Evolutionary conservation across 2,329 filamentous ascomycete species (phyloP).

Genomic region (Pyrenochaeta sp.): DNA sequence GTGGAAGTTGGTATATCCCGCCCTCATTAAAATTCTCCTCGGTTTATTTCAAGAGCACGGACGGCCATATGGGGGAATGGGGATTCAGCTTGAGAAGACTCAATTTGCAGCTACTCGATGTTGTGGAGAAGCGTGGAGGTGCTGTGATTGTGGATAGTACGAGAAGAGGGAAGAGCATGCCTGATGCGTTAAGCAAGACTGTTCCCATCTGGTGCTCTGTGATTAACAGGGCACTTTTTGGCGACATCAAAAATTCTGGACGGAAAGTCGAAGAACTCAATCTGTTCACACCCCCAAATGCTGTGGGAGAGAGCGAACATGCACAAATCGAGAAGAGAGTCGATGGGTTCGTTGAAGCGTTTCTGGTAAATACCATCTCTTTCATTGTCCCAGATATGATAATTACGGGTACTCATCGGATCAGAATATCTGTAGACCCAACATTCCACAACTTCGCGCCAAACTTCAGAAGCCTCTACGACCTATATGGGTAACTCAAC

Average conservation of each 20-base stretch:
- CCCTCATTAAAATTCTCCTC: constrained; percentile 71
- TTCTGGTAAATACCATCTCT: constrained; percentile 48
- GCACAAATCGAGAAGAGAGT: constrained; percentile 76
- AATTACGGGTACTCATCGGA: constrained; percentile 3
- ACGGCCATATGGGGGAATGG: constrained; percentile 92
- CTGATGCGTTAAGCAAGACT: constrained; percentile 92
- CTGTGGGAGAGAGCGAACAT: constrained; percentile 77
- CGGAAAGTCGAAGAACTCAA: constrained; percentile 60
- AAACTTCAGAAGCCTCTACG: constrained; percentile 75
- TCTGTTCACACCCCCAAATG: constrained; percentile 75
- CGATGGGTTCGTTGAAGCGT: constrained; percentile 60
- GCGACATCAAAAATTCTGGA: no score
- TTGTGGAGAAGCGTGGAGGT: constrained; percentile 73
- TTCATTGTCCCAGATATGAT: neutral
- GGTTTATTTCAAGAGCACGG: constrained; percentile 97
- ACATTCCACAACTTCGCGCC: constrained; percentile 61
- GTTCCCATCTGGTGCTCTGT: constrained; percentile 93
- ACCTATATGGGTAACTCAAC: constrained; percentile 81
- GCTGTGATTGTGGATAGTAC: constrained; percentile 93
- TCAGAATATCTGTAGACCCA: constrained; percentile 65
- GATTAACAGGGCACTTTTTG: constrained; percentile 80
- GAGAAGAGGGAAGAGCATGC: constrained; percentile 90
- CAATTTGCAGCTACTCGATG: constrained; percentile 79
- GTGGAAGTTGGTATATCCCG: constrained; percentile 92
- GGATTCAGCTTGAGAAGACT: constrained; percentile 83